Conservation (phyloP, 1,284 basidiomycete species). For the Singerocomus inundabilis region DNA sequence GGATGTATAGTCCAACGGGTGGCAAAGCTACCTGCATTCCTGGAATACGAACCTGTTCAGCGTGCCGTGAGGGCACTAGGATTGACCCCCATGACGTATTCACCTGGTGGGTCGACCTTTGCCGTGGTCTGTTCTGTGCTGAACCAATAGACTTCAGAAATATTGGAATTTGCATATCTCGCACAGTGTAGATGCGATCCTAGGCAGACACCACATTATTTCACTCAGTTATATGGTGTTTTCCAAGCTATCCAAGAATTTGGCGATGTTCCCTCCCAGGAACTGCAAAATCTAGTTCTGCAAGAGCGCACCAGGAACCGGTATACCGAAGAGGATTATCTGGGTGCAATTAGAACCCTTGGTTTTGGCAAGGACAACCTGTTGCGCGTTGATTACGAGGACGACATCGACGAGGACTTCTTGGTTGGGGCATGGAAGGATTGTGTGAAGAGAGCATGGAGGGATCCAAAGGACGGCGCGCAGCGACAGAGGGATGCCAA, state of each 20-base stretch:
- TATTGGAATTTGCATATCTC: constrained; percentile 71
- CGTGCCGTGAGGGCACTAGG: constrained; percentile 52
- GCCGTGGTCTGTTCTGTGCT: background rate
- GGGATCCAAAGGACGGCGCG: constrained; percentile 44
- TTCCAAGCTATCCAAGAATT: constrained; percentile 47
- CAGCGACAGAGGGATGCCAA: constrained; percentile 50
- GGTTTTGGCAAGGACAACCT: constrained; percentile 65
- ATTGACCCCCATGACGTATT: constrained; percentile 61
- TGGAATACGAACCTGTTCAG: constrained; percentile 39
- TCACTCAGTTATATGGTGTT: constrained; percentile 54
- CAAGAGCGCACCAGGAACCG: constrained; percentile 62
- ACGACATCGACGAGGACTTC: constrained; percentile 67
- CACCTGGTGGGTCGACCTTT: constrained; percentile 46
- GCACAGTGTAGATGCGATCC: constrained; percentile 80
- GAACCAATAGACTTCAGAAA: constrained; percentile 41
- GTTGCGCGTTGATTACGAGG: constrained; percentile 61
- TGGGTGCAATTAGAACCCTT: constrained; percentile 45
- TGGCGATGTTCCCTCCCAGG: constrained; percentile 40
- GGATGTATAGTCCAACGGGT: constrained; percentile 49
- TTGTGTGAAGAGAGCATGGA: constrained; percentile 61
- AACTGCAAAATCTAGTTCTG: constrained; percentile 54
- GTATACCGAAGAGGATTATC: constrained; percentile 56
- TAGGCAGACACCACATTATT: constrained; percentile 56
- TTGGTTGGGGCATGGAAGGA: constrained; percentile 67
- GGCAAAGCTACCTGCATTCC: constrained; percentile 41